A percentile compares a stretch with the other conserved stretches of the same genome.
phyloP scores from a whole-genome alignment of 768 basidiomycete genomes.

The Kwoniella pini region DNA sequence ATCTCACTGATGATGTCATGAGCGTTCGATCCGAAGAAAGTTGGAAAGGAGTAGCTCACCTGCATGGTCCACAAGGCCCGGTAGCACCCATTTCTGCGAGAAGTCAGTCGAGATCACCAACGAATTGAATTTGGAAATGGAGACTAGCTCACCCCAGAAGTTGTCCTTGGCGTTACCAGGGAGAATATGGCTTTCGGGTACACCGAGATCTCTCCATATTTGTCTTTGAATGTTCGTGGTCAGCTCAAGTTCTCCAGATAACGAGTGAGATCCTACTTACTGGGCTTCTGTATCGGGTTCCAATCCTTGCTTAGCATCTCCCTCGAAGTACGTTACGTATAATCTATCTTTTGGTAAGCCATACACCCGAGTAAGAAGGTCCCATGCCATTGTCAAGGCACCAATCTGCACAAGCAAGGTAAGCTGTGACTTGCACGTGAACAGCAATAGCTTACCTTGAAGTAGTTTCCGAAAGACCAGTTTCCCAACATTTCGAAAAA shows the following conservation, averaged over 20 bases:
- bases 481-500: slow-evolving; percentile 99
- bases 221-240: slow-evolving; percentile 52
- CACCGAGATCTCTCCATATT: slow-evolving; percentile 84
- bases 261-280: slow-evolving; percentile 30
- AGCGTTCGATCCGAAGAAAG: not conserved
- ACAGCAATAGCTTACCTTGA: slow-evolving; percentile 67
- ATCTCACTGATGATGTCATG: slow-evolving; percentile 77
- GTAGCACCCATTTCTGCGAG: slow-evolving; percentile 92
- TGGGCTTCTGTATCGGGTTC: slow-evolving; percentile 86
- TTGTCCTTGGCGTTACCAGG: slow-evolving; percentile 96
- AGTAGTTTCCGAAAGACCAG: slow-evolving; percentile 99
- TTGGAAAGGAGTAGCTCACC: slow-evolving; percentile 55
- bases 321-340: slow-evolving; percentile 98
- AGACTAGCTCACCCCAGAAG: slow-evolving; percentile 79
- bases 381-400: slow-evolving; percentile 90
- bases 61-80: slow-evolving; percentile 97
- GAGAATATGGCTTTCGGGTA: slow-evolving; percentile 83
- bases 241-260: not conserved
- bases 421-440: not conserved
- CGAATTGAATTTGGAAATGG: not conserved
- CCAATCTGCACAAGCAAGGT: slow-evolving; percentile 67
- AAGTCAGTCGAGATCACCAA: not conserved
- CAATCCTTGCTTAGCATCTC: slow-evolving; percentile 78
- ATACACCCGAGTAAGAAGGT: slow-evolving; percentile 85
- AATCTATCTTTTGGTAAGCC: slow-evolving; percentile 83